Evolutionary conservation across 306 rosid genomes (phyloP), one percentile per base, ranked within the genome.

Genomic region (Citrullus mucosospermus): DNA sequence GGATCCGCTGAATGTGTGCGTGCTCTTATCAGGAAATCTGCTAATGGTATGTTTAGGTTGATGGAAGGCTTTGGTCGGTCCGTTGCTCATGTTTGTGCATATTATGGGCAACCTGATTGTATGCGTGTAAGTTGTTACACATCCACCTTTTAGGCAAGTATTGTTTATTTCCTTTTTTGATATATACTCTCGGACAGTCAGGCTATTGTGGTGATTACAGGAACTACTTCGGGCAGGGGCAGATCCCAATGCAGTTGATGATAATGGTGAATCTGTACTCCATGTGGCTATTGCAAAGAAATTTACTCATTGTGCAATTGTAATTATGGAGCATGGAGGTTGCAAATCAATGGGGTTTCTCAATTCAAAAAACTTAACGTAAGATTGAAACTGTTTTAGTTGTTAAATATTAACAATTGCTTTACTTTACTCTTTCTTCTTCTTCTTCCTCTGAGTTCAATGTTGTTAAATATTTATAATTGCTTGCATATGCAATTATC

Each of bases 51-150:
- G 84, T 91, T 96, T 74, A 85, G 92, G 78, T 89, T 92, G 87
- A 90, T 96, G 84, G 98, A 96, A 76, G 98, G 98, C 75, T 55
- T 85, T 62, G 98, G 99, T 83, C 97, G 97, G 44, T 92, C 97
- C 17, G 96, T 92, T 78, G 98, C 98, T 82, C 99, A 96, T 51
- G 97, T 92, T 67, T 96, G 99, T 88, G 99, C 99, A 61, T 91
- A 92, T 82, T 97, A 96, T 82, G 99, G 99, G 30, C 99, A 96
- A 71, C 99, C 99, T 38, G 97, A 96, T 89, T 96, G 99, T 84
- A 96, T 96, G 99, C 93, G 86, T 65, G 99, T 96, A 91, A 80
- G 99, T 88, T 73, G 77, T 51, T 51, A 30, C 60, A 51, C 6
- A 30, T 71, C 41, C 60, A 46, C 56, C 78, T 80, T 76, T 80